phyloP scores from a whole-genome alignment of 2,329 filamentous ascomycete species.

The Paecilomyces dactylethromorphus region DNA sequence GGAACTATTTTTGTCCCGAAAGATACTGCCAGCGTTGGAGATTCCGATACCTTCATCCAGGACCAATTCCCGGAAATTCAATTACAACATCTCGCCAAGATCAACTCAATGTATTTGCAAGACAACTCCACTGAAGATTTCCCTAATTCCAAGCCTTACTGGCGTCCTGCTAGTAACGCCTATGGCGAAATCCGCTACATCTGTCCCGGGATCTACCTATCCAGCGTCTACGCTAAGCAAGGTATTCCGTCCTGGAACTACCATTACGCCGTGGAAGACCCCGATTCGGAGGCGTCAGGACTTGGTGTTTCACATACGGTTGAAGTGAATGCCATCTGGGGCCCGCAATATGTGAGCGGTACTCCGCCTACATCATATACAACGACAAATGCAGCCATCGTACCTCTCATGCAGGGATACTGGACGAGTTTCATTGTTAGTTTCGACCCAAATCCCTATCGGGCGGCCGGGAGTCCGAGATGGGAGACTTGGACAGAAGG shows the following conservation, averaged over 20 bases:
- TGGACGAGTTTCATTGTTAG: conserved; percentile 67
- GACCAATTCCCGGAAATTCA: conserved; percentile 54
- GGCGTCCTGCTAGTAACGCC: conserved; percentile 51
- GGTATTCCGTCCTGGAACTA: conserved; percentile 56
- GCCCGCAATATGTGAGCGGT: conserved; percentile 49
- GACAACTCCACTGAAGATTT: conserved; percentile 39
- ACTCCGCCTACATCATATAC: conserved; percentile 51
- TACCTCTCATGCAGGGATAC: conserved; percentile 60
- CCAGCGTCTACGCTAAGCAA: conserved; percentile 31
- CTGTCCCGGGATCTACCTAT: conserved; percentile 56
- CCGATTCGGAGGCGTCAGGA: conserved; percentile 45
- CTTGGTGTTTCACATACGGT: conserved; percentile 61
- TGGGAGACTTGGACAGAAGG: conserved; percentile 44
- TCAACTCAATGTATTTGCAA: conserved; percentile 53
- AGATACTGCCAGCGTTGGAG: conserved; percentile 38
- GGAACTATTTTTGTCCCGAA: conserved; percentile 56
- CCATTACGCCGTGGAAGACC: conserved; percentile 61
- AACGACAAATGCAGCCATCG: conserved; percentile 50
- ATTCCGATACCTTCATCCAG: conserved; percentile 51
- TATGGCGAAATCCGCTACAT: conserved; percentile 62
- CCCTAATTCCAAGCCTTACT: conserved; percentile 47
- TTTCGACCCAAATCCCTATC: conserved; percentile 58
- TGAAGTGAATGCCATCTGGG: conserved; percentile 63
- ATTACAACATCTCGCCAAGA: conserved; percentile 41
- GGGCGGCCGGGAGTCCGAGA: conserved; percentile 39